Evolutionary conservation across 805 yeast genomes (phyloP).

Genomic region (Kuraishia capsulata): DNA sequence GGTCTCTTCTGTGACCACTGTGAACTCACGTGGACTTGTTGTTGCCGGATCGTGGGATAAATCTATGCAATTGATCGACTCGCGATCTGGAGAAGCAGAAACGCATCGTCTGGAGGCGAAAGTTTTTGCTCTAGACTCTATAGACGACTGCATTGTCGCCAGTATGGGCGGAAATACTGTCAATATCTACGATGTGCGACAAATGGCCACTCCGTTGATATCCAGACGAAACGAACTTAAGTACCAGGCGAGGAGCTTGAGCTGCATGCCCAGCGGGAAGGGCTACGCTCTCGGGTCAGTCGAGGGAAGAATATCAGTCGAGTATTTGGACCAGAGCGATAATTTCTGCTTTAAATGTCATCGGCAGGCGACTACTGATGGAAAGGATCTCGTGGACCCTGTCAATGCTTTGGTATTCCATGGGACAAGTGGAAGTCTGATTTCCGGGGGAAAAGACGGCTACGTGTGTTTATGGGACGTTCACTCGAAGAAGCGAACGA

Average conservation of each 20-base stretch:
- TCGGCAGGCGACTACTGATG: slow-evolving; percentile 32
- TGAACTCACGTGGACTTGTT: slow-evolving; percentile 21
- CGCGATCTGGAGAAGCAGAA: slow-evolving; percentile 13
- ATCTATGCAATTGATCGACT: slow-evolving; percentile 36
- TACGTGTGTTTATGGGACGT: slow-evolving; percentile 23
- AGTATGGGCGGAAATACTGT: slow-evolving; percentile 46
- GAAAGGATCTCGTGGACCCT: slow-evolving; percentile 43
- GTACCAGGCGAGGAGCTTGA: slow-evolving; percentile 52
- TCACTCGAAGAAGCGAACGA: slow-evolving; percentile 16
- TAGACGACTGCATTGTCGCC: slow-evolving; percentile 35
- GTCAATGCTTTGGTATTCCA: slow-evolving; percentile 42
- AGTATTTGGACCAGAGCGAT: slow-evolving; percentile 42
- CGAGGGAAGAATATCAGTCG: slow-evolving; percentile 79
- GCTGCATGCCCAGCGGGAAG: slow-evolving; percentile 40
- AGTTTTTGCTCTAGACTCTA: slow-evolving; percentile 54
- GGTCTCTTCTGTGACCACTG: slow-evolving; percentile 23
- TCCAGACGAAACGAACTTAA: slow-evolving; percentile 56
- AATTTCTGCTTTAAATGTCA: slow-evolving; percentile 83
- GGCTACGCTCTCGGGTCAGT: slow-evolving; percentile 65
- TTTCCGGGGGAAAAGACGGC: slow-evolving; percentile 18
- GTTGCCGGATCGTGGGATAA: slow-evolving; percentile 61
- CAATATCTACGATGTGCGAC: slow-evolving; percentile 48
- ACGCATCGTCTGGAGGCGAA: slow-evolving; percentile 30
- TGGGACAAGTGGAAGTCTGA: slow-evolving; percentile 32
- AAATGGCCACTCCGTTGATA: slow-evolving; percentile 33